Percentiles rank a stretch among this genome's conserved stretches.
Evolutionary conservation across 352 stramenopile genomes (phyloP).

Genomic region (Globisporangium paroecandrum): DNA sequence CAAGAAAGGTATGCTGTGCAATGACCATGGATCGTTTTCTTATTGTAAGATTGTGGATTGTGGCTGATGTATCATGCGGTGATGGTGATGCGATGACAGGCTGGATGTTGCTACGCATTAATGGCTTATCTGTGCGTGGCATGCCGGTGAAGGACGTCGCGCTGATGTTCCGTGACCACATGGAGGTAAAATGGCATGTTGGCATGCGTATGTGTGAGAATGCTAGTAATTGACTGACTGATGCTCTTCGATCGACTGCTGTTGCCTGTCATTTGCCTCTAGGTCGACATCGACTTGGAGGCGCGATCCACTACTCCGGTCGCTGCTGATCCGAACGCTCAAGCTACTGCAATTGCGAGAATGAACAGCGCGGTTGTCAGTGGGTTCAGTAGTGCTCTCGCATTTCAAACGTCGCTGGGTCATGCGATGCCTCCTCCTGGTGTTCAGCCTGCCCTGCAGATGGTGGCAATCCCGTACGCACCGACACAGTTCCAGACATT

Average conservation of each 20-base stretch:
- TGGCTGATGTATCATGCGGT: background rate
- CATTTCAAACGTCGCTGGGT: background rate
- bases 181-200: slow-evolving; percentile 20
- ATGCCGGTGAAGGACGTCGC: slow-evolving; percentile 37
- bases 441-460: slow-evolving; percentile 3
- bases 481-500: background rate
- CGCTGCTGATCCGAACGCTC: background rate
- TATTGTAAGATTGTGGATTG: background rate
- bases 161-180: slow-evolving; percentile 38
- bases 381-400: background rate
- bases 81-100: slow-evolving; percentile 17
- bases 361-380: background rate
- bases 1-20: slow-evolving; percentile 29
- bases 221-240: background rate
- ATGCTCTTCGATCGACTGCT: background rate
- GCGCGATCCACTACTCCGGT: background rate
- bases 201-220: background rate
- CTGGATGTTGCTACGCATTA: slow-evolving; percentile 40
- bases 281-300: slow-evolving; percentile 18
- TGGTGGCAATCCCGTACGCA: background rate
- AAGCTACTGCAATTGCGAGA: background rate
- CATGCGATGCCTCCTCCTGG: background rate
- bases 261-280: background rate
- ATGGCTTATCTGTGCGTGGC: slow-evolving; percentile 29
- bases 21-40: background rate